Percentiles rank a stretch among this genome's conserved stretches.
Conservation (phyloP, 176 grass and related monocot genomes). For the Saccharum officinarum region DNA sequence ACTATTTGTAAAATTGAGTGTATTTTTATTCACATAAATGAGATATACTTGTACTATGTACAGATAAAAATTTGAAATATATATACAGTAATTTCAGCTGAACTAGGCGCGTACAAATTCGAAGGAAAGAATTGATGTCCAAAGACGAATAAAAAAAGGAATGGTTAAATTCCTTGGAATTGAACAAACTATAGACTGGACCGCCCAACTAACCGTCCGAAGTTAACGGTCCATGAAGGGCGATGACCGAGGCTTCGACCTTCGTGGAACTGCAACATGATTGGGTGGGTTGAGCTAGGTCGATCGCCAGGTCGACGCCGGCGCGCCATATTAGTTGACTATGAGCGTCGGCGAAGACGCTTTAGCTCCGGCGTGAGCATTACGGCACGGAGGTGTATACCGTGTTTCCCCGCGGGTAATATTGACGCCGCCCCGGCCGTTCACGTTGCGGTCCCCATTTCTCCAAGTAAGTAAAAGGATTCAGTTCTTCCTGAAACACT, state of each 20-base stretch:
- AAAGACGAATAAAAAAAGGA: background rate
- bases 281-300: background rate
- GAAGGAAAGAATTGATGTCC: background rate
- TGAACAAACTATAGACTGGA: background rate
- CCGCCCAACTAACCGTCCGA: background rate
- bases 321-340: too few species aligned
- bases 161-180: background rate
- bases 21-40: background rate
- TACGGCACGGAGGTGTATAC: background rate
- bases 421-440: background rate
- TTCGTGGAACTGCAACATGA: background rate
- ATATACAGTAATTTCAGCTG: background rate
- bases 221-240: background rate
- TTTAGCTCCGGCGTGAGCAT: too few species aligned
- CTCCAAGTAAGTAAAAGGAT: too few species aligned
- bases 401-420: background rate
- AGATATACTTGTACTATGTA: slow-evolving; percentile 17
- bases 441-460: background rate
- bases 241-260: background rate
- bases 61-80: background rate
- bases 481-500: too few species aligned
- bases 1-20: slow-evolving; percentile 9
- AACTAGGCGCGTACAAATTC: background rate
- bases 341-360: too few species aligned
- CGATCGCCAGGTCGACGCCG: background rate